Percentiles rank a stretch among this genome's conserved stretches.
Evolutionary conservation across 495 filamentous ascomycete genomes (phyloP).

Genomic region (Thozetella sp.): DNA sequence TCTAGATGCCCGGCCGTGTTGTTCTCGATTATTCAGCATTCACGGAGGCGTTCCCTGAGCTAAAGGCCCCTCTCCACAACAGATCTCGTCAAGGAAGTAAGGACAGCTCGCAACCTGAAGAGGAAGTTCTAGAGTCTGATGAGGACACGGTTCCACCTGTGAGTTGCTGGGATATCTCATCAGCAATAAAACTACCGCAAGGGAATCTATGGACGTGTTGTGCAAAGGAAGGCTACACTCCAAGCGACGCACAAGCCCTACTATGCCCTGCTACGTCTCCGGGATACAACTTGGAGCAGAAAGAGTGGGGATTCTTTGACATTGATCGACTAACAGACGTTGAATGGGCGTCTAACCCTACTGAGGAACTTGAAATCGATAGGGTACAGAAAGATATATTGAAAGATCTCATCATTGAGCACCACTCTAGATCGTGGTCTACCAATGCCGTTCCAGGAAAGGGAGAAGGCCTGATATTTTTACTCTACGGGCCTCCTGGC

Average conservation of each 20-base stretch:
- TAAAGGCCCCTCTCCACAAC: not conserved
- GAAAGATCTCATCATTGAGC: not conserved
- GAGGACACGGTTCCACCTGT: not conserved
- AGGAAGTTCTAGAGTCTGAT: not conserved
- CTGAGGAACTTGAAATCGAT: not conserved
- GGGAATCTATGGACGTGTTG: not conserved
- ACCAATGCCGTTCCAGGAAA: not conserved
- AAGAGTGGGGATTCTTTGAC: not conserved
- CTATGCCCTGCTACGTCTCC: not conserved
- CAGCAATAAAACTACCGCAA: not conserved
- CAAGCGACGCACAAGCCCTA: not conserved
- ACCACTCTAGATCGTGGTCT: not conserved
- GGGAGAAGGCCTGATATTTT: conserved; percentile 1
- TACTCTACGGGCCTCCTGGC: not conserved
- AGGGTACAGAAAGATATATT: not conserved
- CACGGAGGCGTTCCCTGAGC: not conserved
- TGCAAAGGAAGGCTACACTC: not conserved
- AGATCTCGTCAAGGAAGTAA: not conserved
- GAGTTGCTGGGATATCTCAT: not conserved
- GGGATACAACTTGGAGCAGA: not conserved
- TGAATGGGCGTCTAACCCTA: not conserved
- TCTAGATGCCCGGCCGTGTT: not conserved
- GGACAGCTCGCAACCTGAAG: not conserved
- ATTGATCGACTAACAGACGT: not conserved
- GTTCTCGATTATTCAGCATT: not conserved